A percentile compares a stretch with the other conserved stretches of the same genome.
Conservation (phyloP, 225 moss, liverwort and hornwort genomes). For the Sphagnum contortum region DNA sequence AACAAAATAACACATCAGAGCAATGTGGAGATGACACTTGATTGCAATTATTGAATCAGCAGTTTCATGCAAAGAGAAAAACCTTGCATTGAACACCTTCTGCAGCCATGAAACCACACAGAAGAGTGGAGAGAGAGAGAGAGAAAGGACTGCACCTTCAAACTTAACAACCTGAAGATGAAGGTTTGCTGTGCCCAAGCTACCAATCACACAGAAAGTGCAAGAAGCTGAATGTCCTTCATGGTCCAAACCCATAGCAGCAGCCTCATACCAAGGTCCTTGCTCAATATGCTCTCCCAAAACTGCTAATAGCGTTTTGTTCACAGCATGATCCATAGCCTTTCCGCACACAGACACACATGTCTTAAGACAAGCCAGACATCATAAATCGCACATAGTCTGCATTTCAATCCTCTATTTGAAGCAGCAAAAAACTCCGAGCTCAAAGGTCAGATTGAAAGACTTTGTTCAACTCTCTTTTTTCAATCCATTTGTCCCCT, state of each 20-base stretch:
- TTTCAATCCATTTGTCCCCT: too few relatives aligned
- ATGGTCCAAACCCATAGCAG: slow-evolving; percentile 65
- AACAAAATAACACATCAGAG: too few relatives aligned
- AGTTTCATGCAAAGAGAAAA: too few relatives aligned
- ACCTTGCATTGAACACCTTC: too few relatives aligned
- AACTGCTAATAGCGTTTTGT: slow-evolving; percentile 47
- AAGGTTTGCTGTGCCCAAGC: slow-evolving; percentile 55
- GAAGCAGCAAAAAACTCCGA: too few relatives aligned
- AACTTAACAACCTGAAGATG: slow-evolving; percentile 72
- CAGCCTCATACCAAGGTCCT: slow-evolving; percentile 68
- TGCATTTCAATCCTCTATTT: too few relatives aligned
- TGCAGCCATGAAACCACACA: too few relatives aligned
- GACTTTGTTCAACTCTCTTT: too few relatives aligned
- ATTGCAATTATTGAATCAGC: too few relatives aligned
- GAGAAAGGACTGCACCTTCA: slow-evolving; percentile 27
- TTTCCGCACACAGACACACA: slow-evolving; percentile 25
- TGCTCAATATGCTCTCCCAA: slow-evolving; percentile 66
- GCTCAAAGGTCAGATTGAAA: too few relatives aligned
- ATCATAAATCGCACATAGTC: too few relatives aligned
- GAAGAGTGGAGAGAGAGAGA: not conserved
- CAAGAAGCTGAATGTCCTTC: slow-evolving; percentile 73
- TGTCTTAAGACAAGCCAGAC: slow-evolving; percentile 7
- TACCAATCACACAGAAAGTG: slow-evolving; percentile 74
- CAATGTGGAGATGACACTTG: too few relatives aligned
- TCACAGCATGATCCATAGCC: slow-evolving; percentile 56